These are phyloP conservation scores for Cenococcum geophilum DNA, from an alignment of 495 filamentous ascomycete species.

Conservation along the genomic window DNA sequence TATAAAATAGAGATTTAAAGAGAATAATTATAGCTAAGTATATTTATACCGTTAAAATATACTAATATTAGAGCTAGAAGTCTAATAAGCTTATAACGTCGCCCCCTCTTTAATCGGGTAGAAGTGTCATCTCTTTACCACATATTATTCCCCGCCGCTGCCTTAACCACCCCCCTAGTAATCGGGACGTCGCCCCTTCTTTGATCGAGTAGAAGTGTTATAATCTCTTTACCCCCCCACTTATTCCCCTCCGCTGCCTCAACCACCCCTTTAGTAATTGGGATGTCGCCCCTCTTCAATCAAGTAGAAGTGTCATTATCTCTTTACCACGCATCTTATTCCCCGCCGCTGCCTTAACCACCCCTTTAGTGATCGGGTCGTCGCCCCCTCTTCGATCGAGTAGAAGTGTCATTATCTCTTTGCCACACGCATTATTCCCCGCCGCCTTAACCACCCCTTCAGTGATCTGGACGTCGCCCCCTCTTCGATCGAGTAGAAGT, in stretches of 20 bases:
- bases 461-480: background rate
- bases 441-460: background rate
- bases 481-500: background rate
- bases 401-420: too few species aligned
- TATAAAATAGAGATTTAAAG: too few species aligned
- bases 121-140: background rate
- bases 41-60: too few species aligned
- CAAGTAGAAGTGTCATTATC: background rate
- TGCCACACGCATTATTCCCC: too few species aligned
- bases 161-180: background rate
- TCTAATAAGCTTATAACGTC: too few species aligned
- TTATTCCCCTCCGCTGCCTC: background rate
- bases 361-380: too few species aligned
- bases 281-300: background rate
- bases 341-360: too few species aligned
- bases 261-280: background rate
- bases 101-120: background rate
- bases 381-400: too few species aligned
- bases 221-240: background rate
- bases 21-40: too few species aligned
- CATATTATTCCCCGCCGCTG: background rate
- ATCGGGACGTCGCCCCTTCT: background rate
- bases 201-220: background rate
- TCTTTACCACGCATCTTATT: too few species aligned
- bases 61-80: too few species aligned